These are phyloP conservation scores for Amylocystis lapponica DNA, from an alignment of 768 basidiomycete species.

Conservation along the genomic window DNA sequence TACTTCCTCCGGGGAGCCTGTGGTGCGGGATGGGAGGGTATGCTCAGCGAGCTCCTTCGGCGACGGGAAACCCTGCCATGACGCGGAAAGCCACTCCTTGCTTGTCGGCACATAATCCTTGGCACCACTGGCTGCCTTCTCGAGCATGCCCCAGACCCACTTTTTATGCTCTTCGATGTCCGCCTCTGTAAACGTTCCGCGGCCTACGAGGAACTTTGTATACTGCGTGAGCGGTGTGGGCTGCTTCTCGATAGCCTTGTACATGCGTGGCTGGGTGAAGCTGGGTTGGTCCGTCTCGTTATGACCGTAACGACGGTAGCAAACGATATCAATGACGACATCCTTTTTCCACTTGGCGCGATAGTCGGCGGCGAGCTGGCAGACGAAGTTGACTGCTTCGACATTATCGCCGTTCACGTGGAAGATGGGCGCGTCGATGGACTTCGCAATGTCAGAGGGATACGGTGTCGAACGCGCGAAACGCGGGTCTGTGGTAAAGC, in stretches of 20 bases:
- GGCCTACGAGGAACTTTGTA: conserved; percentile 82
- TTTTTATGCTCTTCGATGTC: conserved; percentile 98
- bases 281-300: conserved; percentile 99
- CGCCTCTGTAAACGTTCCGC: conserved; percentile 91
- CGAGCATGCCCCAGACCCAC: conserved; percentile 99
- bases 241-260: conserved; percentile 92
- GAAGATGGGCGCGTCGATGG: conserved; percentile 98
- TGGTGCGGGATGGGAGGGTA: conserved; percentile 84
- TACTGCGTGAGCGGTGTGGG: conserved; percentile 90
- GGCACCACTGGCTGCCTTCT: conserved; percentile 87
- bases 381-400: conserved; percentile 98
- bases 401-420: conserved; percentile 99
- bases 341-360: conserved; percentile 98
- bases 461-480: conserved; percentile 98
- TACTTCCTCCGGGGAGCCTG: conserved; percentile 70
- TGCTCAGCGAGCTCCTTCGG: conserved; percentile 93
- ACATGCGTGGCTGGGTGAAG: conserved; percentile 99
- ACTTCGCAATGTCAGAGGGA: conserved; percentile 96
- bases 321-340: conserved; percentile 97
- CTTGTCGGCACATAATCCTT: conserved; percentile 95
- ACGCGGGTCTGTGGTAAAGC: conserved; percentile 97
- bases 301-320: conserved; percentile 98
- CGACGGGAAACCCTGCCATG: conserved; percentile 98
- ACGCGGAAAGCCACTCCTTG: conserved; percentile 96
- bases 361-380: conserved; percentile 96